Evolutionary conservation across 139 green algal species (phyloP), one percentile per base, ranked within the genome.

Genomic region (Picochlorum costavermella): DNA sequence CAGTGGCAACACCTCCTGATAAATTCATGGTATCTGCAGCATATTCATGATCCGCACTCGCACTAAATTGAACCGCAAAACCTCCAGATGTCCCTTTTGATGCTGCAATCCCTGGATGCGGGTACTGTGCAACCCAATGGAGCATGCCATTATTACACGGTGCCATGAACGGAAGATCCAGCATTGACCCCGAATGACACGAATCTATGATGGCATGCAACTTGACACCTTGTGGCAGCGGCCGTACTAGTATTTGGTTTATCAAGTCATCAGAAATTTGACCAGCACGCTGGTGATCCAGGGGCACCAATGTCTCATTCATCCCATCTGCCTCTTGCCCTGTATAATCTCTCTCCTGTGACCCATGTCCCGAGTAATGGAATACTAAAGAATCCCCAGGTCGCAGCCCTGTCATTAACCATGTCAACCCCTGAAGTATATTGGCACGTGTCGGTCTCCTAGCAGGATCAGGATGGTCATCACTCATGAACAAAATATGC

Each of bases 201-300:
- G 86, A 86, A 58, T 94, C 86, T 16, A 94, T 80, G 57, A 94
- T 69, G 5, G 70, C 74, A 61, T 94, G 86, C 70, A 94, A 80
- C 16, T 74, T 77, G 25, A 88, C 84, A 8, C 77, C 75, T 62
- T 75, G 67, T 50, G 72, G 72, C 25, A 78, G 44, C 4, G 77
- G 77, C 58, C 78, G 75, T 25, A 83, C 59, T 9, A 92, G 59
- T 33, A 68, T 26, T 11, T 36, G 40, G 68, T 91, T 90, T 6
- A 92, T 63, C 56, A 90, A 77, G 50, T 89, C 80, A 67, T 90
- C 86, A 31, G 87, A 50, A 50, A 74, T 75, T 49, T 79, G 28
- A 9, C 72, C 72, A 6, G 67, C 72, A 28, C 30, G 16, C 28
- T 49, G 26, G 29, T 69, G 81, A 70, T 84, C 76, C 25, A 68